Evolutionary conservation across 2,329 filamentous ascomycete species (phyloP).

Genomic region (Epicoccum nigrum): DNA sequence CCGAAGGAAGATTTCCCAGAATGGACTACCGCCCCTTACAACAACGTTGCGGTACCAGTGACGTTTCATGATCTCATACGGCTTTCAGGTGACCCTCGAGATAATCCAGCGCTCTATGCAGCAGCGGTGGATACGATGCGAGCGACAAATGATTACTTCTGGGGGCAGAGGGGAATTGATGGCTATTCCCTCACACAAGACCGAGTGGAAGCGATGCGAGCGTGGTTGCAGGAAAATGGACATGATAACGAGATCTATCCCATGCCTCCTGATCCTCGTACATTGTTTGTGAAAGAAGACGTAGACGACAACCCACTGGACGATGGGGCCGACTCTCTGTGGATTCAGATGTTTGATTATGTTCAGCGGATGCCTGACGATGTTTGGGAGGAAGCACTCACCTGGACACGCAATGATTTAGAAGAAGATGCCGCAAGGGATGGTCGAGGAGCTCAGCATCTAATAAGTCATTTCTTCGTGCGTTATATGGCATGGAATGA

Average conservation of each 20-base stretch:
- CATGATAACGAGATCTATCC: neutral
- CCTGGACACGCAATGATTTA: neutral
- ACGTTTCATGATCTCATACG: too few relatives aligned
- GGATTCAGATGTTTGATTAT: neutral
- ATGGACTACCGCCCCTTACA: neutral
- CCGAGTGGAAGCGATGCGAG: too few relatives aligned
- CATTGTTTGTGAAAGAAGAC: neutral
- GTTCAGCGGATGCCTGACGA: neutral
- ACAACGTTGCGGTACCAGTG: too few relatives aligned
- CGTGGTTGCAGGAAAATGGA: too few relatives aligned
- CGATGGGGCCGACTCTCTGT: neutral
- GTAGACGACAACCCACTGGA: neutral
- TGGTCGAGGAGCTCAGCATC: neutral
- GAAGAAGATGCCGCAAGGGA: too few relatives aligned
- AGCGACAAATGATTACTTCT: neutral
- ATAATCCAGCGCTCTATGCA: neutral
- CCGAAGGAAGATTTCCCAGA: too few relatives aligned
- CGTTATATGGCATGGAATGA: slow-evolving; percentile 2
- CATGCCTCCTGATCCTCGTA: slow-evolving; percentile 2
- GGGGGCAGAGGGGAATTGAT: too few relatives aligned
- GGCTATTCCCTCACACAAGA: too few relatives aligned
- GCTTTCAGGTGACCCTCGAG: too few relatives aligned
- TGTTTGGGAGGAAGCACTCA: neutral
- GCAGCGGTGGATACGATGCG: neutral
- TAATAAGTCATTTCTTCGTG: neutral